phyloP scores from a whole-genome alignment of 2,329 filamentous ascomycete genomes.

The Hirsutella rhossiliensis region DNA sequence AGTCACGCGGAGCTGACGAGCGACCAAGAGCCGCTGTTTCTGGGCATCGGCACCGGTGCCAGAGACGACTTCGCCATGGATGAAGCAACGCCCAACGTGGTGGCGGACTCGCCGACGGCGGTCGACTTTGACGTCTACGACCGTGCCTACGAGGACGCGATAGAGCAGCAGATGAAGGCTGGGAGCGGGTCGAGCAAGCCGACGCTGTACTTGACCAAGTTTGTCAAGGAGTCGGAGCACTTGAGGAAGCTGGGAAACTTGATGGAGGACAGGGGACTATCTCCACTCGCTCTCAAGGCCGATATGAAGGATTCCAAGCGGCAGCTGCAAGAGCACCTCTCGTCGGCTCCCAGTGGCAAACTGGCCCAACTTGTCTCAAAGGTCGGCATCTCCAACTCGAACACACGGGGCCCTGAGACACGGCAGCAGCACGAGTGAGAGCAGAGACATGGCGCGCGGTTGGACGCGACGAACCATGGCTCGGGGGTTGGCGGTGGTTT shows the following conservation, averaged over 20 bases:
- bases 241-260: conserved; percentile 25
- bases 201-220: conserved; percentile 35
- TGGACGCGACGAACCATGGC: too few species aligned
- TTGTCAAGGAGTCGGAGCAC: conserved; percentile 31
- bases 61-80: conserved; percentile 31
- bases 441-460: background rate
- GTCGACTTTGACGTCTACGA: conserved; percentile 86
- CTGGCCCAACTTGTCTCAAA: conserved; percentile 6
- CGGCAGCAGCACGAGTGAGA: background rate
- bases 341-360: conserved; percentile 1
- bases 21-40: conserved; percentile 50
- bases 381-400: conserved; percentile 5
- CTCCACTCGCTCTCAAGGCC: conserved; percentile 5
- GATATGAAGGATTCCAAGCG: conserved; percentile 6
- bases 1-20: conserved; percentile 45
- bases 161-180: conserved; percentile 58
- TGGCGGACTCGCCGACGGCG: conserved; percentile 75
- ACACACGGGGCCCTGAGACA: conserved; percentile 1
- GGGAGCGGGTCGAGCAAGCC: conserved; percentile 24
- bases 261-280: conserved; percentile 17
- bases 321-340: conserved; percentile 1
- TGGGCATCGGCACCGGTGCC: conserved; percentile 64
- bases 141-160: conserved; percentile 64
- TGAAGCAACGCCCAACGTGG: conserved; percentile 32
- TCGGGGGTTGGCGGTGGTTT: too few species aligned